A percentile compares a stretch with the other conserved stretches of the same genome.
phyloP scores from a whole-genome alignment of 306 rosid genomes.

The Ceratonia siliqua region DNA sequence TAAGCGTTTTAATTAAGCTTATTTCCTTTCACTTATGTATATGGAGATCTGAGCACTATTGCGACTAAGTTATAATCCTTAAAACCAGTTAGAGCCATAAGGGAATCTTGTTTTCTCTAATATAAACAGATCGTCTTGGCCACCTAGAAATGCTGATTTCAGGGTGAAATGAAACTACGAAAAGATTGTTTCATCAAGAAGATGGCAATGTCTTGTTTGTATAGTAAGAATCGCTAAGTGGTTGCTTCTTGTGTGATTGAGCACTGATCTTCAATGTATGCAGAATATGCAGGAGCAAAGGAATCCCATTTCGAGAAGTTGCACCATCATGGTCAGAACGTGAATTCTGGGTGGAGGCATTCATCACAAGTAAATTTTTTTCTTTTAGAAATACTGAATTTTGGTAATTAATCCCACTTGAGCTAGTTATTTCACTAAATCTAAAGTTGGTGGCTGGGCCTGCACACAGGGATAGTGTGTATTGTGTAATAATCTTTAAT shows the following conservation, averaged over 20 bases:
- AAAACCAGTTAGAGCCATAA: neutral
- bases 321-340: slow-evolving; percentile 79
- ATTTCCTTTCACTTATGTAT: neutral
- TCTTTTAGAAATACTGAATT: neutral
- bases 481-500: too few species aligned
- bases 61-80: slow-evolving; percentile 20
- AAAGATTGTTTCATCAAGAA: slow-evolving; percentile 12
- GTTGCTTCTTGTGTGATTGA: slow-evolving; percentile 20
- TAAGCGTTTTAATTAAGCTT: neutral
- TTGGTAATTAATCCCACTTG: neutral
- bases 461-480: too few species aligned
- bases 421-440: too few species aligned
- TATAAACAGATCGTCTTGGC: slow-evolving; percentile 11
- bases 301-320: slow-evolving; percentile 78
- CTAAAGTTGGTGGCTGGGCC: too few species aligned
- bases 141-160: neutral
- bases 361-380: slow-evolving; percentile 69
- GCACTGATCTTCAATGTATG: slow-evolving; percentile 21
- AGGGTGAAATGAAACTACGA: slow-evolving; percentile 26
- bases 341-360: slow-evolving; percentile 83
- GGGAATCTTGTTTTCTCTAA: slow-evolving; percentile 22
- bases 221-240: slow-evolving; percentile 9
- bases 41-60: neutral
- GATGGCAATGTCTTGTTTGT: neutral
- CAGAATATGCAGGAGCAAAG: slow-evolving; percentile 71